Base-by-base conservation (phyloP, 768 basidiomycete species). In the Phanerochaete carnosa region DNA sequence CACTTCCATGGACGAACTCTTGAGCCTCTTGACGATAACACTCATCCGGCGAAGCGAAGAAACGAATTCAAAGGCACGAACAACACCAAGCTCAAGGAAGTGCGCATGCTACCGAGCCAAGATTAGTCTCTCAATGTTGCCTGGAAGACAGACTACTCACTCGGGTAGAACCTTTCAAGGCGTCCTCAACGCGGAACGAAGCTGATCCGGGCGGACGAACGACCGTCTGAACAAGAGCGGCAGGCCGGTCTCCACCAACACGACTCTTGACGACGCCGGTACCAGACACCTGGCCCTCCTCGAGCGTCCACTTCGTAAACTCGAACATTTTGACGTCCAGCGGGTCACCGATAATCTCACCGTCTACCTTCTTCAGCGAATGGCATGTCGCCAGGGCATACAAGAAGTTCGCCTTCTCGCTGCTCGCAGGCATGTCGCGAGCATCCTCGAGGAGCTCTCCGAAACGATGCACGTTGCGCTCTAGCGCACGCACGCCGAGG, bases 261-360 rank as follows among this genome's bases (percentile, higher is more conserved):
- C 85, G 76, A 53, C 80, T 82, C 71, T 87, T 90, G 67, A 92
- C 88, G 29, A 84, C 83, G 11, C 85, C 84, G 9, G 86, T 88
- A 35, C 89, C 87, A 26, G 86, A 82, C 13, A 87, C 68, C 26
- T 84, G 79, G 1, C 96, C 96, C 76, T 98, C 97, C 69, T 99
- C 96, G 54, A 99, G 76, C 0, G 89, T 92, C 97, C 97, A 99
- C 55, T 85, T 85, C 7, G 97, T 98, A 70, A 97, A 98, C 62
- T 89, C 89, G 71, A 98, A 99, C 97, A 99, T 99, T 75, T 96
- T 95, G 60, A 90, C 87, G 70, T 99, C 97, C 39, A 99, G 74
- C 1, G 97, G 97, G 73, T 99, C 97, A 0, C 97, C 97, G 43
- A 99, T 87, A n/a, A 89, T 75, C 65, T 92, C 84, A 1, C 88